These are phyloP conservation scores for Colletotrichum nymphaeae DNA, from an alignment of 2,329 filamentous ascomycete species.

Conservation along the genomic window DNA sequence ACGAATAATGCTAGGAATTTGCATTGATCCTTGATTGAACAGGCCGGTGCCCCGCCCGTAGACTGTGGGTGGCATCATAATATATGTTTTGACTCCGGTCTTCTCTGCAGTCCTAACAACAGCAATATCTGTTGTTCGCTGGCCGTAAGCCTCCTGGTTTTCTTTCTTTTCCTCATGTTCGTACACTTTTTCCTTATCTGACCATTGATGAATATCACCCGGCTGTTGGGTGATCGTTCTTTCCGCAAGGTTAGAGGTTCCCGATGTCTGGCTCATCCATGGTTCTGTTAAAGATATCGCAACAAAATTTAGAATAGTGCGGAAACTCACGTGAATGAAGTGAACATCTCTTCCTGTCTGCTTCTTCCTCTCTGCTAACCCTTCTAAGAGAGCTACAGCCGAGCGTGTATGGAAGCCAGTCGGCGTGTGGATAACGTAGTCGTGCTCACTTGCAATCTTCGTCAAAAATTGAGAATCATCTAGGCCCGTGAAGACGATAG, in stretches of 20 bases:
- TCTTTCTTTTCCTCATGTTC: conserved; percentile 52
- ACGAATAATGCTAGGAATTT: conserved; percentile 50
- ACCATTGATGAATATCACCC: conserved; percentile 45
- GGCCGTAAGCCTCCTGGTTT: conserved; percentile 48
- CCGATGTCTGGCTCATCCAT: conserved; percentile 47
- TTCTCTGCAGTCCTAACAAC: conserved; percentile 53
- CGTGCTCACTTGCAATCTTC: conserved; percentile 40
- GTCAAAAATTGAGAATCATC: conserved; percentile 39
- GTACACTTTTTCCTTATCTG: conserved; percentile 58
- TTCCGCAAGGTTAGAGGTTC: conserved; percentile 57
- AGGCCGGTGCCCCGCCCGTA: conserved; percentile 57
- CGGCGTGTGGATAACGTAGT: conserved; percentile 57
- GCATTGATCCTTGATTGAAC: conserved; percentile 52
- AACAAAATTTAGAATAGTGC: fast-evolving
- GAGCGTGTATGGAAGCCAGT: conserved; percentile 49
- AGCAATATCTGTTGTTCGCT: conserved; percentile 56
- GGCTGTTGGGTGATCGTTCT: conserved; percentile 49
- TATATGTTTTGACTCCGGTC: conserved; percentile 54
- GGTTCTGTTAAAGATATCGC: neutral
- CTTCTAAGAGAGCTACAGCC: conserved; percentile 54
- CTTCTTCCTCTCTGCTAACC: conserved; percentile 51
- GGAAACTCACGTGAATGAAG: conserved; percentile 50
- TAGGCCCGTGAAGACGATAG: conserved; percentile 13
- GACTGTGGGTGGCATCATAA: conserved; percentile 59
- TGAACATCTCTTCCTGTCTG: conserved; percentile 47